Conservation (phyloP, 768 basidiomycete species). For the Psilocybe azurescens region DNA sequence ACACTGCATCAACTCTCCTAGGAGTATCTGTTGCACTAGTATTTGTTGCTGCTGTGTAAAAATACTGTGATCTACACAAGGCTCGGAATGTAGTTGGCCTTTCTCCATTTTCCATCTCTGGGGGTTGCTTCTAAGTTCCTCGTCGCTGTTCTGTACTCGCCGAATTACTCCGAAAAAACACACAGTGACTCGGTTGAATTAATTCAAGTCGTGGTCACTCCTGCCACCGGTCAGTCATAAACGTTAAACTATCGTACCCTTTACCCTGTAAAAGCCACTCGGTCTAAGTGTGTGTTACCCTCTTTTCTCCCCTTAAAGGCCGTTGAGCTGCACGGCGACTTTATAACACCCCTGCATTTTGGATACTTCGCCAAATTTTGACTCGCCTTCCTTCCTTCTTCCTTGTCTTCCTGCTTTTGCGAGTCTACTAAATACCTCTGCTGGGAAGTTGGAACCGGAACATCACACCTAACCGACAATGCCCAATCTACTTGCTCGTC, state of each 20-base stretch:
- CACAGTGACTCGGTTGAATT: not conserved
- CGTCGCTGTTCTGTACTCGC: not conserved
- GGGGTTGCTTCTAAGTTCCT: not conserved
- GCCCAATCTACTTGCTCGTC: conserved; percentile 13
- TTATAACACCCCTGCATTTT: not conserved
- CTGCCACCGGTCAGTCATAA: not conserved
- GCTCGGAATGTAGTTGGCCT: not conserved
- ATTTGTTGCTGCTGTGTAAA: not conserved
- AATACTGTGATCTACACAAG: not conserved
- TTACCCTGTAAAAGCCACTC: conserved; percentile 1
- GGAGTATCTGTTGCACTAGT: not conserved
- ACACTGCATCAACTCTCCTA: not conserved
- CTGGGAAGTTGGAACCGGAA: too few relatives aligned
- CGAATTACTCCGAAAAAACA: not conserved
- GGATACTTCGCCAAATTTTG: not conserved
- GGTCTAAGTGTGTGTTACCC: not conserved
- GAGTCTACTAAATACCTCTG: not conserved
- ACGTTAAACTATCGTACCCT: not conserved
- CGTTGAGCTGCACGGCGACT: not conserved
- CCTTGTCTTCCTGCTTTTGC: too few relatives aligned
- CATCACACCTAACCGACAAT: not conserved
- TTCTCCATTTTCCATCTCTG: not conserved
- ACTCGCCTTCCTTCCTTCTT: not conserved
- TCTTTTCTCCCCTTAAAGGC: not conserved
- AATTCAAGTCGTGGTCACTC: not conserved